phyloP scores from a whole-genome alignment of 768 basidiomycete species.

The Amanita jacksonii region DNA sequence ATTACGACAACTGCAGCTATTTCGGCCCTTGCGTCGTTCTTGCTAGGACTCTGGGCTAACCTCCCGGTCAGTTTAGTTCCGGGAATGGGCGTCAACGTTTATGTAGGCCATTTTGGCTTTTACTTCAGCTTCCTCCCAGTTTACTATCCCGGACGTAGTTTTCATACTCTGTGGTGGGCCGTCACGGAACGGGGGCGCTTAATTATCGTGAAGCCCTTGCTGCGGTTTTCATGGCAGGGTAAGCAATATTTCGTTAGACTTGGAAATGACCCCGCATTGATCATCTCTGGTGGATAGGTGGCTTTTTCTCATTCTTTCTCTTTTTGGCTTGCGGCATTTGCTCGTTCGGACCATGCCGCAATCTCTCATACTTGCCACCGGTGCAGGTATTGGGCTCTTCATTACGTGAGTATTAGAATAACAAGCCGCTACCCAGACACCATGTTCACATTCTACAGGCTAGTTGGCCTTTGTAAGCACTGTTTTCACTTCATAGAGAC shows the following conservation, averaged over 20 bases:
- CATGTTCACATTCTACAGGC: no score
- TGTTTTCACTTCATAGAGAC: neutral
- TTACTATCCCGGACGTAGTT: slow-evolving; percentile 37
- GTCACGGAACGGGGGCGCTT: slow-evolving; percentile 66
- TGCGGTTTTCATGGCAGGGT: slow-evolving; percentile 87
- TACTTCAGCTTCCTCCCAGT: no score
- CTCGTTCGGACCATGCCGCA: slow-evolving; percentile 83
- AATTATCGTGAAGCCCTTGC: slow-evolving; percentile 72
- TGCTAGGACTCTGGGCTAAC: slow-evolving; percentile 82
- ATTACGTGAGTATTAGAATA: slow-evolving; percentile 51
- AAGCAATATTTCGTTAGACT: slow-evolving; percentile 14
- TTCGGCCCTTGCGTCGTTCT: slow-evolving; percentile 60
- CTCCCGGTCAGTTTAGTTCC: slow-evolving; percentile 87
- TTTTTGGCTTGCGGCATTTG: slow-evolving; percentile 85
- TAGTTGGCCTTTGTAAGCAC: slow-evolving; percentile 61
- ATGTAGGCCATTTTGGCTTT: slow-evolving; percentile 39
- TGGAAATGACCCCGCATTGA: neutral
- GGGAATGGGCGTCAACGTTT: slow-evolving; percentile 76
- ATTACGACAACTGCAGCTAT: slow-evolving; percentile 79
- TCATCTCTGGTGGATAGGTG: slow-evolving; percentile 33
- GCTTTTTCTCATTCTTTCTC: slow-evolving; percentile 72
- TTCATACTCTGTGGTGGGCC: slow-evolving; percentile 81
- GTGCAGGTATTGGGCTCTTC: slow-evolving; percentile 81
- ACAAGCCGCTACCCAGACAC: no score
- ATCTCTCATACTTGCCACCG: slow-evolving; percentile 76